Base-by-base conservation (phyloP, 768 basidiomycete genomes). In the Kwoniella mangroviensis region DNA sequence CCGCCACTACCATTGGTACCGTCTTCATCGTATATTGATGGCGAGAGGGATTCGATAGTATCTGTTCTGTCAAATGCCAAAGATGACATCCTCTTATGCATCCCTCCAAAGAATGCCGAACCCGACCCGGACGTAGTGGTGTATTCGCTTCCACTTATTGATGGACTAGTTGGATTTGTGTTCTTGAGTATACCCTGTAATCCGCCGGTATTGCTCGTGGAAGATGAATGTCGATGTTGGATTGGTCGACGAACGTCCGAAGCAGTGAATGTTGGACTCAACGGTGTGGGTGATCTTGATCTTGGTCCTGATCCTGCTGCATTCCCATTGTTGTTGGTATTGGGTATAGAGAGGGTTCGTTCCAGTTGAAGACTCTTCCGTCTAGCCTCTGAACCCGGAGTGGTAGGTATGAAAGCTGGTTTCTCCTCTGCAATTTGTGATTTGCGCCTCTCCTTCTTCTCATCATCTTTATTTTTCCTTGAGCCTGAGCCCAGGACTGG, bases 61-160 rank as follows among this genome's bases (percentile, higher is more conserved):
- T 77, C 73, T 19, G 68, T 70, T 49, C 75, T 26, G 24, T 77
- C 71, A 49, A 77, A 66, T 9, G 62, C 55, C 3, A 77, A 63
- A 19, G 66, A 62, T 21, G 67, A 62, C 67, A 74, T 66, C 6
- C 69, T 52, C 49, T 73, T 72, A 45, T 69, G 61, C 52, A 69
- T 56, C 15, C 55, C 62, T 19, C 58, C 56, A 51, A 59, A 65
- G 19, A 57, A 73, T 13, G 54, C 34, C 61, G 72, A 73, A 24
- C 63, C 65, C 3, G 57, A 61, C 12, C 69, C 56, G 3, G 67
- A 66, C 1, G 56, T 54, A 24, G 41, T 60, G 17, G 74, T 75
- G 49, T 68, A 71, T 12, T 71, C 68, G n/a, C 66, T 68, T n/a
- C 59, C 51, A 19, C 42, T 58, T 10, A 67, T 58, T 1, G 67